phyloP scores from a whole-genome alignment of 495 filamentous ascomycete species.

The Tuber brumale region DNA sequence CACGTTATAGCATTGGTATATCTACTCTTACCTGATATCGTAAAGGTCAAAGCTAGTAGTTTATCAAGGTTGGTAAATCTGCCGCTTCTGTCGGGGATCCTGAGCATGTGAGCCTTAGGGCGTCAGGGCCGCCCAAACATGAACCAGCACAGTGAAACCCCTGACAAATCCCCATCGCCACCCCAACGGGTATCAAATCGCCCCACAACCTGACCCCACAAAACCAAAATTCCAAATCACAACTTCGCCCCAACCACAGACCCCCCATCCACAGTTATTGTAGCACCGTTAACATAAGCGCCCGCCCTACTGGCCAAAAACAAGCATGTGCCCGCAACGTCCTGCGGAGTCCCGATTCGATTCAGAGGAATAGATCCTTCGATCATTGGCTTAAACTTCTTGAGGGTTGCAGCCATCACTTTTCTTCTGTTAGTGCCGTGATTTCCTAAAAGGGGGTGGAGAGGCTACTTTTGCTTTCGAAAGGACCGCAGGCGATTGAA shows the following conservation, averaged over 20 bases:
- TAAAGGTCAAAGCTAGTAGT: background rate
- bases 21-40: conserved; percentile 1
- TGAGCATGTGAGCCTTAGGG: too few species aligned
- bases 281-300: conserved; percentile 68
- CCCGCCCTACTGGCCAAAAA: conserved; percentile 67
- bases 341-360: conserved; percentile 62
- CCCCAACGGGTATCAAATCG: background rate
- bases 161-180: background rate
- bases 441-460: background rate
- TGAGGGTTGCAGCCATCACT: conserved; percentile 67
- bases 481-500: conserved; percentile 70
- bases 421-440: background rate
- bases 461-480: conserved; percentile 58
- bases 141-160: background rate
- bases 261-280: conserved; percentile 68
- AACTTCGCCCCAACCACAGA: conserved; percentile 51
- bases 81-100: conserved; percentile 87
- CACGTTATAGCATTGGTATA: conserved; percentile 61
- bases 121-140: too few species aligned
- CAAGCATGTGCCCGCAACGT: conserved; percentile 70
- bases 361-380: conserved; percentile 59
- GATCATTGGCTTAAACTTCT: conserved; percentile 57
- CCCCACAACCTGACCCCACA: background rate
- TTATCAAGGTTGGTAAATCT: conserved; percentile 63
- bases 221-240: conserved; percentile 29